Evolutionary conservation across 768 basidiomycete species (phyloP), one percentile per base, ranked within the genome.

Genomic region (Gloeostereum incarnatum): DNA sequence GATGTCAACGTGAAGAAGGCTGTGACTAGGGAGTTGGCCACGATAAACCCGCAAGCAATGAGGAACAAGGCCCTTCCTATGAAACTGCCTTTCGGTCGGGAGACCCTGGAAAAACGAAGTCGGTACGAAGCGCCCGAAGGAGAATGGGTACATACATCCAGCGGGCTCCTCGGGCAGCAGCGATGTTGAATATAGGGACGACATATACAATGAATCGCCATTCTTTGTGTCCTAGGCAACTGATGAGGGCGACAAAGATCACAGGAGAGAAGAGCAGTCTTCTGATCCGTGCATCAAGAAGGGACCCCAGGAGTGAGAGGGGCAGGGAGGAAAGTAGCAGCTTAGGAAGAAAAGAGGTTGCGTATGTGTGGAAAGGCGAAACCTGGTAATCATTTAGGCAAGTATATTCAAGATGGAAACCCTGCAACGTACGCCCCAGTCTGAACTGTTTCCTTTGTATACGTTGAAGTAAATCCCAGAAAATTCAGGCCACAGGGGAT

Each of bases 151-250:
- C 83, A 45, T 58, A 93, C 86, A 92, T 54, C 55, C 68, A 72
- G 4, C 62, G 54, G 2, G 76, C 65, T 2, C 77, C 81, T 11
- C 77, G 57, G 0, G 91, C 81, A 2, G 86, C 90, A 2, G 81
- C 74, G 3, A 92, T 56, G 48, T 96, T 94, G 57, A 90, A 64
- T 2, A 76, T 52, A 0, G 93, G 92, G 0, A 97, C 73, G 13
- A 78, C 70, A 51, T 98, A 98, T 6, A 90, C 71, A 40, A 98
- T 66, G 58, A 99, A 99, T 5, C 96, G 74, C 96, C 96, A 99
- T 59, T 99, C 96, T 55, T 99, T 99, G 60, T 99, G 96, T 0
- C 75, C 81, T 1, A 97, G 64, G 21, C 54, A 63, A 53, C 90
- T 92, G 55, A 98, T 73, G 2, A 81, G 47, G 2, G 52, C 56